A percentile compares a stretch with the other conserved stretches of the same genome.
These are phyloP conservation scores for Sechiopsis laciniata DNA, from an alignment of 306 rosid genomes.

Conservation along the genomic window DNA sequence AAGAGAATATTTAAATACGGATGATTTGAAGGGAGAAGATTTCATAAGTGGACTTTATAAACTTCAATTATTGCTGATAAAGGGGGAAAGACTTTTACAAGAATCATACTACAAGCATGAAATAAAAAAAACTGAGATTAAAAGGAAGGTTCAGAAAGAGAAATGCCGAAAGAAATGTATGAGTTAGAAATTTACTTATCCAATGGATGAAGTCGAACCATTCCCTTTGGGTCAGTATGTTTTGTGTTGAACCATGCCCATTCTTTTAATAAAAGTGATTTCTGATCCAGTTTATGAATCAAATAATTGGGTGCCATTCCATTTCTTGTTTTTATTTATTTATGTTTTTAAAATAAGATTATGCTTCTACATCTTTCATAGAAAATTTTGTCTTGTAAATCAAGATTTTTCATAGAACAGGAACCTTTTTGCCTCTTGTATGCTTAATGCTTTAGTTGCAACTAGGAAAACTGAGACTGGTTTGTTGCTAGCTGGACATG, in stretches of 20 bases:
- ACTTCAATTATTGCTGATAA: neutral
- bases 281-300: neutral
- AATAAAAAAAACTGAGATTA: neutral
- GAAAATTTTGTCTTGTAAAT: neutral
- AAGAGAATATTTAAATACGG: neutral
- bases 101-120: conserved; percentile 9
- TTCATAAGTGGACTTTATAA: neutral
- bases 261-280: neutral
- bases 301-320: conserved; percentile 1
- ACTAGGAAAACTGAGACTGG: conserved; percentile 1
- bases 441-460: conserved; percentile 3
- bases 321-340: neutral
- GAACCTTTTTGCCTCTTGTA: neutral
- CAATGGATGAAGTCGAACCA: neutral
- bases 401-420: neutral
- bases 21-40: conserved; percentile 14
- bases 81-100: neutral
- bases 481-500: neutral
- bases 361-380: neutral
- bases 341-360: neutral
- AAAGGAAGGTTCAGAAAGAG: neutral
- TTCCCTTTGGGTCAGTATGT: neutral
- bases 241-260: neutral
- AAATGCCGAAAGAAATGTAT: neutral
- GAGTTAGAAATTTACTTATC: neutral